Conservation (phyloP, 495 filamentous ascomycete species). For the Daldinia grandis region DNA sequence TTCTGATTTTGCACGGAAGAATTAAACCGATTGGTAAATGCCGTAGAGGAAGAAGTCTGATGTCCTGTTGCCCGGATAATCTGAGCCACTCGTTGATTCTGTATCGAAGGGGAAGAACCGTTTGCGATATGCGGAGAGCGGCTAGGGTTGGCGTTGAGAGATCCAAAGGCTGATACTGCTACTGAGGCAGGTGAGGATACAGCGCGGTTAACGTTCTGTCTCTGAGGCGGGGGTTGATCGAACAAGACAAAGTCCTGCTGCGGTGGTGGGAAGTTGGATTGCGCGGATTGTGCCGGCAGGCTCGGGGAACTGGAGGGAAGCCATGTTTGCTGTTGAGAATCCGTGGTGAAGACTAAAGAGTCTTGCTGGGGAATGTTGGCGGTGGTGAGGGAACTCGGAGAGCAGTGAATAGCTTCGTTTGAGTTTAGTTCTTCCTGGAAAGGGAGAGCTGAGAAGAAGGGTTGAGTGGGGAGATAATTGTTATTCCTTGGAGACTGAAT, state of each 20-base stretch:
- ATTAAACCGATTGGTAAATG: slow-evolving; percentile 65
- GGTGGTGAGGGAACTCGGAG: slow-evolving; percentile 57
- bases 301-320: slow-evolving; percentile 66
- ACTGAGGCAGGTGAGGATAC: slow-evolving; percentile 50
- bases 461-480: slow-evolving; percentile 54
- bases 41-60: slow-evolving; percentile 61
- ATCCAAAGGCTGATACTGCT: slow-evolving; percentile 52
- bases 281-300: slow-evolving; percentile 66
- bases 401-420: slow-evolving; percentile 58
- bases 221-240: slow-evolving; percentile 53
- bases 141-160: slow-evolving; percentile 40
- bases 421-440: slow-evolving; percentile 64
- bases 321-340: slow-evolving; percentile 65
- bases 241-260: slow-evolving; percentile 66
- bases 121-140: slow-evolving; percentile 47
- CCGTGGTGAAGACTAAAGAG: slow-evolving; percentile 68
- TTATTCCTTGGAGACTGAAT: slow-evolving; percentile 55
- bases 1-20: slow-evolving; percentile 53
- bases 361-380: slow-evolving; percentile 62
- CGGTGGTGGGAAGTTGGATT: slow-evolving; percentile 50
- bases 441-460: slow-evolving; percentile 59
- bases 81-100: slow-evolving; percentile 66
- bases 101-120: slow-evolving; percentile 51
- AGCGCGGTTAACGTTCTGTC: slow-evolving; percentile 60
- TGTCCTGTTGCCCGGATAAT: slow-evolving; percentile 68